Percentiles rank a stretch among this genome's conserved stretches.
phyloP scores from a whole-genome alignment of 495 filamentous ascomycete genomes.

The Penicillium fimorum region DNA sequence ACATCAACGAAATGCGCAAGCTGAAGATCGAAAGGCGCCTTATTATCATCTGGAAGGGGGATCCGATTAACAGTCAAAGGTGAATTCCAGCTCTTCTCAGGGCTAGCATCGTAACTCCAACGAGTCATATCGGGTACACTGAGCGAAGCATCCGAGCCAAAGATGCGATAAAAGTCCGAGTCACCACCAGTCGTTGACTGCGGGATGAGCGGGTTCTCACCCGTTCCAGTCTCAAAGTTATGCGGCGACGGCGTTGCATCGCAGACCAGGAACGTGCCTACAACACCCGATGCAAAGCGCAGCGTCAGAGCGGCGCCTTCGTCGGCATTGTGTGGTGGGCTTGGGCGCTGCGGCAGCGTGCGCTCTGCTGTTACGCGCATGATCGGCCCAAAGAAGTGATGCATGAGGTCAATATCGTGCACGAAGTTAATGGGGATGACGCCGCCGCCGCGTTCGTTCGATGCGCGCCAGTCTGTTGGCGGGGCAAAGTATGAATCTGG shows the following conservation, averaged over 20 bases:
- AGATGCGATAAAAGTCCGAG: slow-evolving; percentile 55
- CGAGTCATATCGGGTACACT: slow-evolving; percentile 56
- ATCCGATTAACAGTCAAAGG: slow-evolving; percentile 31
- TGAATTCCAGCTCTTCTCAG: slow-evolving; percentile 35
- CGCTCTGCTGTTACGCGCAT: slow-evolving; percentile 50
- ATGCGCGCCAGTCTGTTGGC: slow-evolving; percentile 49
- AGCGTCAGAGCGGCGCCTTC: slow-evolving; percentile 58
- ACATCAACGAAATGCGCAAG: slow-evolving; percentile 56
- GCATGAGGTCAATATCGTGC: slow-evolving; percentile 59
- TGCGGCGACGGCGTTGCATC: slow-evolving; percentile 53
- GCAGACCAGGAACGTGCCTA: slow-evolving; percentile 56
- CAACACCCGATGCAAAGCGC: slow-evolving; percentile 54
- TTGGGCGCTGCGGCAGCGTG: slow-evolving; percentile 39
- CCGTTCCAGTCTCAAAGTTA: slow-evolving; percentile 56
- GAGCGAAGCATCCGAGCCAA: slow-evolving; percentile 52
- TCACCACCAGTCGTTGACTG: slow-evolving; percentile 24
- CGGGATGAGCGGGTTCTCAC: slow-evolving; percentile 57
- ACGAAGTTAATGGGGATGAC: slow-evolving; percentile 59
- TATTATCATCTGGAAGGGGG: slow-evolving; percentile 34
- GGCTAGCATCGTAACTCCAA: slow-evolving; percentile 48
- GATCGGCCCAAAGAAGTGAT: slow-evolving; percentile 57
- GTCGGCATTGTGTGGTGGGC: slow-evolving; percentile 45
- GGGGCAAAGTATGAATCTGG: slow-evolving; percentile 50
- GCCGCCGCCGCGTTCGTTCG: slow-evolving; percentile 36
- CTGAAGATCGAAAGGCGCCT: slow-evolving; percentile 54